Conservation (phyloP, 441 rosid genomes). For the Rhodomyrtus psidioides region DNA sequence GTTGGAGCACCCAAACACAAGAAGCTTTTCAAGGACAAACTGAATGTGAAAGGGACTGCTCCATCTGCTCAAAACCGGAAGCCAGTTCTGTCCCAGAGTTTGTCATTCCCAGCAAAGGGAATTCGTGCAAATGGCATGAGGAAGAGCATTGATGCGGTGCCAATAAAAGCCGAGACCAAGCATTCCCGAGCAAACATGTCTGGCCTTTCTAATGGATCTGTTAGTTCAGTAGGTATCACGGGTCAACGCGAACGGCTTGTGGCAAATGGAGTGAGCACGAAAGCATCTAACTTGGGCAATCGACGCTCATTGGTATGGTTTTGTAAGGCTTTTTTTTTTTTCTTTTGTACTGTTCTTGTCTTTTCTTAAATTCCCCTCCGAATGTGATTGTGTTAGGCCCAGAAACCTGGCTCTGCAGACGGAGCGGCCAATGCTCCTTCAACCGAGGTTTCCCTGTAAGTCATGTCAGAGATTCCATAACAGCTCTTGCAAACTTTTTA, state of each 20-base stretch:
- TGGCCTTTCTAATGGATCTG: constrained; percentile 20
- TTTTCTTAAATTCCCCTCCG: not conserved
- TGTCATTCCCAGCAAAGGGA: constrained; percentile 60
- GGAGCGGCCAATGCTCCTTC: constrained; percentile 24
- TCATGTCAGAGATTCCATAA: not conserved
- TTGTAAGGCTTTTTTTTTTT: not conserved
- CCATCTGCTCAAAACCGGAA: constrained; percentile 32
- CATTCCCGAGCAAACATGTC: constrained; percentile 20
- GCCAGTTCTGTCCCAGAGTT: constrained; percentile 48
- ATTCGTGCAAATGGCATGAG: constrained; percentile 24
- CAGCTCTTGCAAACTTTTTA: not conserved
- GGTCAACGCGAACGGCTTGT: constrained; percentile 15
- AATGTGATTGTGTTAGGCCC: constrained; percentile 31
- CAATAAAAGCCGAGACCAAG: constrained; percentile 28
- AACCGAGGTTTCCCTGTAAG: constrained; percentile 47
- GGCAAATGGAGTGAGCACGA: constrained; percentile 21
- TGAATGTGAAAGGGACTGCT: constrained; percentile 31
- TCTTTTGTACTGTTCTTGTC: not conserved
- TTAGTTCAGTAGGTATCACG: not conserved
- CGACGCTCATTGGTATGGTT: constrained; percentile 35
- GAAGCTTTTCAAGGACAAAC: constrained; percentile 40
- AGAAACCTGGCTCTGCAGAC: constrained; percentile 29
- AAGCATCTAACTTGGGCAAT: constrained; percentile 21
- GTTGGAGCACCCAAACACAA: constrained; percentile 22
- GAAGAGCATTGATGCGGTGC: constrained; percentile 50